Evolutionary conservation across 169 alveolate species (phyloP), one percentile per base, ranked within the genome.

Genomic region (Fabrea salina): DNA sequence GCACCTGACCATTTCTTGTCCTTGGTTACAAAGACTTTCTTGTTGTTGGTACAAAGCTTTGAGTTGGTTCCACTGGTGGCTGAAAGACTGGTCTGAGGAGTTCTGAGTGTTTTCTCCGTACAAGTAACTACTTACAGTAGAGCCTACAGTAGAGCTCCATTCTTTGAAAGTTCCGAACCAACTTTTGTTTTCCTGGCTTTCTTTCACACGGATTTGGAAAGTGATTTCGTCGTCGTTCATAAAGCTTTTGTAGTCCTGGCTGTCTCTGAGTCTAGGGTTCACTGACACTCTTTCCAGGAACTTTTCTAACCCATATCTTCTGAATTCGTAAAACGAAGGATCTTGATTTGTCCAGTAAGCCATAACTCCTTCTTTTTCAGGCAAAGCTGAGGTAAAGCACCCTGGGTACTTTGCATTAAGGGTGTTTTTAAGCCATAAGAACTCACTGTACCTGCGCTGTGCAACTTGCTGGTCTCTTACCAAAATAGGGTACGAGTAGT

Each of bases 291-390:
- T 11, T 64, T 40, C 19, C 11, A 64, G 37, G 37, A 64, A 64
- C 5, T 64, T 32, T 40, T 64, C 75, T 0, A 64, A 35, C 2
- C 75, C 75, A 37, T 37, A 40, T 37, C 75, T 32, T 19, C 75
- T 32, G 33, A 64, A 32, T 4, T 33, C 41, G 54, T 64, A 64
- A 37, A 64, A 64, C n/a, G 41, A 32, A n/a, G 54, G 19, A 7
- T 64, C 75, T 64, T 64, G 75, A 39, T 33, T 64, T 5, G 56
- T 64, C 75, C 75, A 64, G 54, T 64, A 64, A 19, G 57, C 54
- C 16, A 40, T 37, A 3, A 64, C 50, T 7, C 75, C 75, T 64
- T 64, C 75, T 40, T 64, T 64, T 32, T 64, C 75, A 5, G 75
- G 75, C 19, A 64, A 35, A 35, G 75, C 50, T 32, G 75, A n/a